A percentile compares a stretch with the other conserved stretches of the same genome.
Conservation (phyloP, 2,329 filamentous ascomycete species). For the Rutstroemia sp. region DNA sequence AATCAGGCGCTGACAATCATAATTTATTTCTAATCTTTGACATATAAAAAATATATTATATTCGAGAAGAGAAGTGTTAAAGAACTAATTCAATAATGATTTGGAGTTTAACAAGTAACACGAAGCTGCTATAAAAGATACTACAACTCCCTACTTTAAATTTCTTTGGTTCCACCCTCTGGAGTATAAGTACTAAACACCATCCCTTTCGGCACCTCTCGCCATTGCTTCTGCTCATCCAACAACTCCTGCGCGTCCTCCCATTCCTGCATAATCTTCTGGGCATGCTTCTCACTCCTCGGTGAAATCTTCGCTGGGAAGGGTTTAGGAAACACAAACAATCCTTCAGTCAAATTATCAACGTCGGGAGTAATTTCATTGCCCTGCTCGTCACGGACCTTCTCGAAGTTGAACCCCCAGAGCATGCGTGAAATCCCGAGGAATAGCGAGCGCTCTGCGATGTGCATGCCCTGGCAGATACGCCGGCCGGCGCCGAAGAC, state of each 20-base stretch:
- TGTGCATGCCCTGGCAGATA: constrained; percentile 49
- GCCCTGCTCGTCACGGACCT: constrained; percentile 32
- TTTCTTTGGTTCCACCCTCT: too few relatives aligned
- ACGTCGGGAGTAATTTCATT: constrained; percentile 38
- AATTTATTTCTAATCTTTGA: too few relatives aligned
- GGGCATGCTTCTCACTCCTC: constrained; percentile 31
- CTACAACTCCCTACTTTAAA: too few relatives aligned
- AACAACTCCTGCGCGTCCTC: not conserved
- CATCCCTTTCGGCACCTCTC: not conserved
- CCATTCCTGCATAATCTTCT: not conserved
- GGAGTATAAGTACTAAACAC: too few relatives aligned
- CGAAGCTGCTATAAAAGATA: too few relatives aligned
- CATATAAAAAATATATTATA: too few relatives aligned
- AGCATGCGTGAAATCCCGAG: not conserved
- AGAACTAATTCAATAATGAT: too few relatives aligned
- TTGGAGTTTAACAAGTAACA: too few relatives aligned
- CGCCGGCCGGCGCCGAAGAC: constrained; percentile 34
- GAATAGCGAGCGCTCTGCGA: constrained; percentile 3
- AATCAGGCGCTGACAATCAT: too few relatives aligned
- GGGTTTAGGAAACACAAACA: constrained; percentile 38
- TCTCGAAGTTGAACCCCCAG: constrained; percentile 31
- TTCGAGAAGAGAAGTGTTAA: too few relatives aligned
- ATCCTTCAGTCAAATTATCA: constrained; percentile 15
- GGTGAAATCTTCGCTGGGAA: constrained; percentile 34
- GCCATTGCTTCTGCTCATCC: not conserved